Base-by-base conservation (phyloP, 768 basidiomycete genomes). In the Agrocybe pediades region DNA sequence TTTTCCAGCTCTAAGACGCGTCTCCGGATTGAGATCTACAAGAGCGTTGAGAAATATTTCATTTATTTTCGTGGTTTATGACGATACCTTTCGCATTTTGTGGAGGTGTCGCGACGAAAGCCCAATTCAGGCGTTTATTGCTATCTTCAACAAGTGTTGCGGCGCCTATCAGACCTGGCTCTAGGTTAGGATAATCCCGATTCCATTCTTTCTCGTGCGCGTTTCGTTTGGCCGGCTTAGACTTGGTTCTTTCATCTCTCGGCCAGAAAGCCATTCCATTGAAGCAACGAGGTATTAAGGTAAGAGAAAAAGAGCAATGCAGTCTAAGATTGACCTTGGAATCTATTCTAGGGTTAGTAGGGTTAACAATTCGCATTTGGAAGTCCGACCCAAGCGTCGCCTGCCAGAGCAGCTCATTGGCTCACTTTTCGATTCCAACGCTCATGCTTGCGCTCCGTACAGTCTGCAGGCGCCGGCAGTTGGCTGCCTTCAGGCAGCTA, bases 221-320 rank as follows among this genome's bases (percentile, higher is more conserved):
- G 26, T 56, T 49, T 19, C 27, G 53, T 30, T 54, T 55, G 24
- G 48, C 33, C 29, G 61, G 46, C 44, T 56, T n/a, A 39, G 56
- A 29, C 44, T 66, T 63, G 39, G 50, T 60, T 67, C 73, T 73
- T 62, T 76, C 69, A 75, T 81, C 76, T 64, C 75, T 70, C 33
- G 87, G 87, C 87, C 88, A 90, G 68, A 74, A 76, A 68, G 85
- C 84, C 88, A 90, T 90, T 84, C 85, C 86, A 88, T 65, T 63
- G 63, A 65, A 56, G 50, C 57, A 52, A 46, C 25, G 36, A 33
- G 44, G 29, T 45, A 44, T 8, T 29, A 40, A 17, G 21, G 19
- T 16, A 26, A 54, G 36, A 36, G 23, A 16, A 17, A 29, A 49
- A 27, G 27, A 41, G 25, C 26, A 19, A 45, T 23, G 49, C 47